Conservation (phyloP, 148 eudicot species). For the Vaccinium macrocarpon region DNA sequence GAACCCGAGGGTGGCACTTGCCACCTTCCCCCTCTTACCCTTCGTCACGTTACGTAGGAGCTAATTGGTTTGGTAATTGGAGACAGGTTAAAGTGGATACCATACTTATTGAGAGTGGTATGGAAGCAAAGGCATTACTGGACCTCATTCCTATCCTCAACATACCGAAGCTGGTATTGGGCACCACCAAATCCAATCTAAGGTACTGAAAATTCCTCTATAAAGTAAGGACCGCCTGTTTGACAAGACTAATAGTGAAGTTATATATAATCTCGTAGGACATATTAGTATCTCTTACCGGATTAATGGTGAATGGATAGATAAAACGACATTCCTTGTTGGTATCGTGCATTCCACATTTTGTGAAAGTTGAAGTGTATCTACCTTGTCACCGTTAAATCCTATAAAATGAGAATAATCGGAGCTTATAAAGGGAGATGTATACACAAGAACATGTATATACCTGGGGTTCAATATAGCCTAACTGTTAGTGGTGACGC, state of each 20-base stretch:
- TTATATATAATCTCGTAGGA: neutral
- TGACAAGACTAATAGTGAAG: neutral
- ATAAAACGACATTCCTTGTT: neutral
- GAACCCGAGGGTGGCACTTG: too few species aligned
- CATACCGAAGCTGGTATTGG: slow-evolving; percentile 59
- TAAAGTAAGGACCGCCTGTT: neutral
- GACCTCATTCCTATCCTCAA: slow-evolving; percentile 79
- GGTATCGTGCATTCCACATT: neutral
- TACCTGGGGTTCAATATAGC: too few species aligned
- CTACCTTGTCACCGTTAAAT: too few species aligned
- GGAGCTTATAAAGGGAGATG: too few species aligned
- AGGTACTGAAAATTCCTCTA: slow-evolving; percentile 30
- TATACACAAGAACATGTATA: too few species aligned
- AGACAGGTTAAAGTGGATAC: slow-evolving; percentile 79
- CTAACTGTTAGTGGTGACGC: neutral
- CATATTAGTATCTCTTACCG: neutral
- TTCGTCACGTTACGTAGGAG: too few species aligned
- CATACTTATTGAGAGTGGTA: slow-evolving; percentile 73
- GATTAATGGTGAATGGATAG: neutral
- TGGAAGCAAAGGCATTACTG: slow-evolving; percentile 55
- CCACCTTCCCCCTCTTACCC: too few species aligned
- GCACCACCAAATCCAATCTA: slow-evolving; percentile 58
- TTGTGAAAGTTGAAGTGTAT: neutral
- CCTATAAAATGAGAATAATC: too few species aligned
- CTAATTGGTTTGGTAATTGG: neutral